Percentiles rank a stretch among this genome's conserved stretches.
These are phyloP conservation scores for Fraxinus angustifolia DNA, from an alignment of 305 asterid genomes.

Conservation along the genomic window DNA sequence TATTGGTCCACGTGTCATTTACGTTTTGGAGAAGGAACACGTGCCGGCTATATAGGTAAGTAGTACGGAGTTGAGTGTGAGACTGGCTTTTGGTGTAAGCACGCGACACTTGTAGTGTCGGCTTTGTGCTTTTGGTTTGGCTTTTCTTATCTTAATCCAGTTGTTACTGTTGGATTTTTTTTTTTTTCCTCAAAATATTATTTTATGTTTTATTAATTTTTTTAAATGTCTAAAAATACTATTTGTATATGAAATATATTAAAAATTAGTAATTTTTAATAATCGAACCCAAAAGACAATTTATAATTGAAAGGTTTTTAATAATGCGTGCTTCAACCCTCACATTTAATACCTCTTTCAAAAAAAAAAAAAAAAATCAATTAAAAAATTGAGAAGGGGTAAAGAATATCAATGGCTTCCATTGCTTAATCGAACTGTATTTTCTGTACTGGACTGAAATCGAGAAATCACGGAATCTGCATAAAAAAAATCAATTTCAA, in stretches of 20 bases:
- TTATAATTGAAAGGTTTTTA: background rate
- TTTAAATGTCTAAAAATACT: too few species aligned
- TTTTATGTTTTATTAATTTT: too few species aligned
- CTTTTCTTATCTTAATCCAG: conserved; percentile 3
- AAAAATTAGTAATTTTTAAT: too few species aligned
- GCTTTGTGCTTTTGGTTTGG: background rate
- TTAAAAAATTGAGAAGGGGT: too few species aligned
- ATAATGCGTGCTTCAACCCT: too few species aligned
- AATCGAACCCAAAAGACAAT: background rate
- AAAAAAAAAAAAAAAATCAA: too few species aligned
- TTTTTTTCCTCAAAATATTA: background rate
- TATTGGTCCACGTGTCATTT: conserved; percentile 40
- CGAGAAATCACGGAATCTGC: background rate
- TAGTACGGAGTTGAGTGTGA: background rate
- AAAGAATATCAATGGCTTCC: background rate
- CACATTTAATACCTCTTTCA: too few species aligned
- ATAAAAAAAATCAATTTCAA: too few species aligned
- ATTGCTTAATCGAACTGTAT: background rate
- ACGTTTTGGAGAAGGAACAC: conserved; percentile 26
- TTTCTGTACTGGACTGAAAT: background rate
- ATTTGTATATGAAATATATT: too few species aligned
- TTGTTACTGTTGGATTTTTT: background rate
- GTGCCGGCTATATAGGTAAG: conserved; percentile 25
- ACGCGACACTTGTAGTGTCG: background rate
- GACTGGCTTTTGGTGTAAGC: background rate